Evolutionary conservation across 1,284 basidiomycete genomes (phyloP).

Genomic region (Anthracocystis panici-leucophaei): DNA sequence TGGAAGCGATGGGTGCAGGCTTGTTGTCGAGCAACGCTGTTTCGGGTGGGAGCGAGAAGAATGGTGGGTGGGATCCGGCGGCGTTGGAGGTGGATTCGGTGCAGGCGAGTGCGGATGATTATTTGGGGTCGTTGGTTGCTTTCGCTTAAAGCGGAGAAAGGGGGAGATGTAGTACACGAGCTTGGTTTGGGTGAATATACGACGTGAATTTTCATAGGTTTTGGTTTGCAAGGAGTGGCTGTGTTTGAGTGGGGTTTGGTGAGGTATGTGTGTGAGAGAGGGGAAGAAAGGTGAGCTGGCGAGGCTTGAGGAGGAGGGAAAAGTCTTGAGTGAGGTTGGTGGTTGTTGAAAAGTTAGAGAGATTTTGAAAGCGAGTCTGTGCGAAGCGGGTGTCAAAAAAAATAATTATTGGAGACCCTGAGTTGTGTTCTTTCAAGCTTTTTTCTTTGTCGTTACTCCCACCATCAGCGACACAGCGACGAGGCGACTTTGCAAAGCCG

Average conservation of each 20-base stretch:
- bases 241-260: background rate
- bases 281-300: background rate
- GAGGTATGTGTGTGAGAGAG: background rate
- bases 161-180: background rate
- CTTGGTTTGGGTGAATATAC: background rate
- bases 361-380: too few species aligned
- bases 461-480: background rate
- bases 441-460: too few species aligned
- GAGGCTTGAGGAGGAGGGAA: too few species aligned
- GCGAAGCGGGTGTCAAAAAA: too few species aligned
- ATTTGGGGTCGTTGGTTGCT: constrained; percentile 33
- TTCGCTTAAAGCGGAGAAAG: constrained; percentile 7
- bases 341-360: too few species aligned
- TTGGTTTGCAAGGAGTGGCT: background rate
- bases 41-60: constrained; percentile 10
- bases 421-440: too few species aligned
- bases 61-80: constrained; percentile 36
- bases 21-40: constrained; percentile 19
- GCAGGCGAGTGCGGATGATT: constrained; percentile 47
- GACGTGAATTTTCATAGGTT: background rate
- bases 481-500: too few species aligned
- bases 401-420: too few species aligned
- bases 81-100: constrained; percentile 43
- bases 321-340: too few species aligned
- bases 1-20: constrained; percentile 17